Conservation (phyloP, 805 yeast species). For the Yarrowia divulgata region DNA sequence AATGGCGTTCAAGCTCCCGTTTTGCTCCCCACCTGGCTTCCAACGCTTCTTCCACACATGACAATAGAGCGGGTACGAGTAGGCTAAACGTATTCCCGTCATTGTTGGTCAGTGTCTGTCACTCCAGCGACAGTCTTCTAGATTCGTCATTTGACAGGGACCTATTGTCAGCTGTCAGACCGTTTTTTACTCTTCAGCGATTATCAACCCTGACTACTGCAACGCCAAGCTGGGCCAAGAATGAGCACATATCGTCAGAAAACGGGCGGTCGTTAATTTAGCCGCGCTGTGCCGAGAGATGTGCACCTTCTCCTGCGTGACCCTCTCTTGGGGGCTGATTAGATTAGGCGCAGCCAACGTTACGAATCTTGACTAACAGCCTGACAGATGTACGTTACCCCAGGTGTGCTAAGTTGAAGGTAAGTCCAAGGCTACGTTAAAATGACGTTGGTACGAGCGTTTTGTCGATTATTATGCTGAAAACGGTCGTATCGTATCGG, state of each 20-base stretch:
- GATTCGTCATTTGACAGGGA: too few species aligned
- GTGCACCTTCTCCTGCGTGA: background rate
- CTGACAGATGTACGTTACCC: background rate
- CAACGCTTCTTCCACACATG: conserved; percentile 20
- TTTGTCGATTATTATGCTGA: too few species aligned
- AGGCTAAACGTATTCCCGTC: background rate
- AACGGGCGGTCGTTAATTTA: background rate
- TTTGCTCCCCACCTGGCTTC: background rate
- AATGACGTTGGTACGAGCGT: too few species aligned
- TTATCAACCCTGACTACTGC: background rate
- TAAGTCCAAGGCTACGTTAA: too few species aligned
- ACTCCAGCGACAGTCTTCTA: too few species aligned
- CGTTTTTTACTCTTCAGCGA: background rate
- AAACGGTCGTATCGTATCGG: too few species aligned
- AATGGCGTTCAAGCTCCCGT: background rate
- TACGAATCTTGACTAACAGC: conserved; percentile 11
- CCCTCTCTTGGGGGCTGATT: background rate
- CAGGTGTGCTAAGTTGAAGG: background rate
- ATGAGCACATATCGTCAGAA: too few species aligned
- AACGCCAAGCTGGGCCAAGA: conserved; percentile 15
- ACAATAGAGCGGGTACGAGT: background rate
- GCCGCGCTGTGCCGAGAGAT: conserved; percentile 13
- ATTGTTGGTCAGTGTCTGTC: too few species aligned
- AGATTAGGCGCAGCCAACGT: conserved; percentile 20
- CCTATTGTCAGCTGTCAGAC: too few species aligned